phyloP scores from a whole-genome alignment of 1,284 basidiomycete species.

The Melampsora americana region DNA sequence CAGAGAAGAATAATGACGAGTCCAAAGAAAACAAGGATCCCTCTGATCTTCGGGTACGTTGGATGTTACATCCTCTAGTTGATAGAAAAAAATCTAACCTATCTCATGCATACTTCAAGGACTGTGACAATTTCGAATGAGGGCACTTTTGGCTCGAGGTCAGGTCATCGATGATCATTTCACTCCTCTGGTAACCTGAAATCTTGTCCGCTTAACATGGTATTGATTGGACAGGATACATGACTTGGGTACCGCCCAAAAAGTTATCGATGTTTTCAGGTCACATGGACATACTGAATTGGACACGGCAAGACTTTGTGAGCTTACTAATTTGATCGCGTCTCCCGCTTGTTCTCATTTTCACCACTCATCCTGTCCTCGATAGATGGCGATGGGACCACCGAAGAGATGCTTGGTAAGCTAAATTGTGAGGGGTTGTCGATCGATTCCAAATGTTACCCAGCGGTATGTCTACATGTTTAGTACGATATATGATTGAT shows the following conservation, averaged over 20 bases:
- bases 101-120: not conserved
- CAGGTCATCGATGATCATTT: not conserved
- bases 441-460: slow-evolving; percentile 27
- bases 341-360: too few relatives aligned
- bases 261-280: slow-evolving; percentile 49
- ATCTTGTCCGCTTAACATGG: too few relatives aligned
- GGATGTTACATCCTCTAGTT: not conserved
- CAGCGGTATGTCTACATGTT: not conserved
- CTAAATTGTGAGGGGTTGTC: not conserved
- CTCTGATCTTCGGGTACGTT: slow-evolving; percentile 11
- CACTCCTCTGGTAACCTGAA: not conserved
- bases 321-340: not conserved
- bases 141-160: slow-evolving; percentile 2
- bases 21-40: not conserved
- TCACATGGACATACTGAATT: slow-evolving; percentile 49
- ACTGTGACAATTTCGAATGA: not conserved
- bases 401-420: slow-evolving; percentile 3
- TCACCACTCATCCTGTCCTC: too few relatives aligned
- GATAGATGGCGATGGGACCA: slow-evolving; percentile 7
- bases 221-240: not conserved
- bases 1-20: too few relatives aligned
- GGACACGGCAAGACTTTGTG: slow-evolving; percentile 51
- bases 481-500: not conserved
- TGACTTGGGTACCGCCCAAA: slow-evolving; percentile 26
- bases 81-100: not conserved